Base-by-base conservation (phyloP, 2,329 filamentous ascomycete species). In the Epichloe coenophiala region DNA sequence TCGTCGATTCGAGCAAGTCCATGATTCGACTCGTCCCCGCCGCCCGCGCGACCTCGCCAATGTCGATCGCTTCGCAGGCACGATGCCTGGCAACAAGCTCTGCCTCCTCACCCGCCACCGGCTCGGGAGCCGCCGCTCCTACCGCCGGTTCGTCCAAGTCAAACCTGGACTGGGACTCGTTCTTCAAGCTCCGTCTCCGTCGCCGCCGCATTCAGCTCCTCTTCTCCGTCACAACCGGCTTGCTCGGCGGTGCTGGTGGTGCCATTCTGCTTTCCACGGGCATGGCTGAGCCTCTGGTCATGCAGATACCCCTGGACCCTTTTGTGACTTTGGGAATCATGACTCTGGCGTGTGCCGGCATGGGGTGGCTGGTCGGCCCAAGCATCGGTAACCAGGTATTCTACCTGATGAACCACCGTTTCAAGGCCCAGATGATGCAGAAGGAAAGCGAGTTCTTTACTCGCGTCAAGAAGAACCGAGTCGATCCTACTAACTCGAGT, bases 381-480 rank as follows among this genome's bases (percentile, higher is more conserved):
- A 83, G 84, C 57, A 65, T 95, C 39, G 93, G 93, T 3, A 88
- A 84, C 57, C 76, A 78, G 8, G 71, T 88, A 4, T 98, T 96
- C 69, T 86, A 88, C 62, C 58, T 85, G 55, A 73, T 84, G 61
- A 86, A 95, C 68, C 73, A 83, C 58, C 77, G 79, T 60, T 80
- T 82, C 63, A 83, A 82, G 69, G 70, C 68, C 48, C 81, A 88
- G 59, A 90, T 96, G 72, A 80, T 78, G 45, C 56, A 87, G 77
- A 97, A 96, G 78, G 93, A 98, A 71, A 88, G 83, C 61, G 84
- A 91, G 66, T 96, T 98, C 73, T 96, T 91, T 68, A 80, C 83
- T 54, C 80, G 91, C 57, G 87, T 98, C 69, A 93, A 90, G 75
- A 88, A 84, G 68, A 85, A 93, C 71, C 83, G 93, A 27, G 91